Conservation (phyloP, 2,329 filamentous ascomycete genomes). For the Dendrostoma leiphaemia region DNA sequence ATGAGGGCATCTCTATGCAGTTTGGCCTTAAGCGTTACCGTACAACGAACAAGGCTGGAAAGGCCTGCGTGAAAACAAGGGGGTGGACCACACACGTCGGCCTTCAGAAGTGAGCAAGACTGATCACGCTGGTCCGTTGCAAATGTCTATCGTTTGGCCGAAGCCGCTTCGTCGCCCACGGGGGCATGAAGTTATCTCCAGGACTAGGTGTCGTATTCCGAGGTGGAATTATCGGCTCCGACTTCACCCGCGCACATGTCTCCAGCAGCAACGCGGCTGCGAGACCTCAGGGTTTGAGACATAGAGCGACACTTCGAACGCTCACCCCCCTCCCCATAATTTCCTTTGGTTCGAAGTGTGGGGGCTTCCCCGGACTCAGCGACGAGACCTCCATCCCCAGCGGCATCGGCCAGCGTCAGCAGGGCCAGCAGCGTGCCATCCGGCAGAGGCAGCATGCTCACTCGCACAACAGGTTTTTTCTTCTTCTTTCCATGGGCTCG, state of each 20-base stretch:
- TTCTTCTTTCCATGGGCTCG: too few relatives aligned
- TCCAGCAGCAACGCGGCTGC: background rate
- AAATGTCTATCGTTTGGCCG: background rate
- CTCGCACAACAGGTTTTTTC: too few relatives aligned
- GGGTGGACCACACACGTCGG: background rate
- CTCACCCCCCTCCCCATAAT: too few relatives aligned
- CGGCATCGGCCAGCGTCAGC: background rate
- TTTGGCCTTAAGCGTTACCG: background rate
- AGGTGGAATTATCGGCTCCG: conserved; percentile 15
- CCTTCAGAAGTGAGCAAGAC: background rate
- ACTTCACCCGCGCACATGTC: background rate
- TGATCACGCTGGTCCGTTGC: conserved; percentile 1
- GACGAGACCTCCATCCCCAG: background rate
- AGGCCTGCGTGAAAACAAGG: background rate
- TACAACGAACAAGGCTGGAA: too few relatives aligned
- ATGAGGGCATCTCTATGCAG: background rate
- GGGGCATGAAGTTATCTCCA: background rate
- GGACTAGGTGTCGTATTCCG: conserved; percentile 5
- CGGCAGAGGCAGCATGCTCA: background rate
- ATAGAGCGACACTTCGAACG: too few relatives aligned
- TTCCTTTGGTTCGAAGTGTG: too few relatives aligned
- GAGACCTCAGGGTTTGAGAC: background rate
- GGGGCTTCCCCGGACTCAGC: conserved; percentile 5
- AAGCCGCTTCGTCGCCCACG: conserved; percentile 16
- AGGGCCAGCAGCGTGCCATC: background rate